Evolutionary conservation across 2,329 filamentous ascomycete genomes (phyloP), one percentile per base, ranked within the genome.

Genomic region (Penicillium corylophilum): DNA sequence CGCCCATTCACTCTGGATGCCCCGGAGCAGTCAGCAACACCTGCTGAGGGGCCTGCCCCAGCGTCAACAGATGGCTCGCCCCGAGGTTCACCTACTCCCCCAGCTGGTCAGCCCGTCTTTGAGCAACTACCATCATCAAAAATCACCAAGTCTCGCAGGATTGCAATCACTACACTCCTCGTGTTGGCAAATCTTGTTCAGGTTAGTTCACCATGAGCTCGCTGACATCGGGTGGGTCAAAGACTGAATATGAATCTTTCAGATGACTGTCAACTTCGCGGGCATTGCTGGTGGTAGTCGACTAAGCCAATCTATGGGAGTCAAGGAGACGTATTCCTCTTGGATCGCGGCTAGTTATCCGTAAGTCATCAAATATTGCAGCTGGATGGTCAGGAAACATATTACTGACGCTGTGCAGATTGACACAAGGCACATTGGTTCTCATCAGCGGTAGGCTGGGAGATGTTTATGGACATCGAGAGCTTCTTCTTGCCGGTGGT

Each of bases 371-470:
- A 39, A 15, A 6, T n/a, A 20, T 9, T 13, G n/a, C n/a, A n/a
- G n/a, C n/a, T 9, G 35, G 8, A 9, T 38, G 35, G 3, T 6
- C 4, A 38, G 18, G 31, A 12, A 7, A 12, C 5, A 26, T 43
- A 26, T 9, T 20, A 36, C 20, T 28, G 18, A 41, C 23, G 49
- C 39, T 44, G 2, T 20, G 28, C 13, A 79, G 76, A 1, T 65
- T 81, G 12, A 76, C 79, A 0, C 77, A 80, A 54, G 82, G 82
- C 10, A 79, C 82, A 0, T 85, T 85, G 57, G 79, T 85, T 28
- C 71, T 86, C 2, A 70, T 82, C 2, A 78, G 77, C 2, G 82
- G 82, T 3, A 76, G 83, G 0, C 64, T 86, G 3, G 82, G 83
- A 2, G 80, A 83, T 38, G 66, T 81, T 0, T 82, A 81, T 52